Base-by-base conservation (phyloP, 2,329 filamentous ascomycete species). In the Arthrobotrys pseudoclavata region DNA sequence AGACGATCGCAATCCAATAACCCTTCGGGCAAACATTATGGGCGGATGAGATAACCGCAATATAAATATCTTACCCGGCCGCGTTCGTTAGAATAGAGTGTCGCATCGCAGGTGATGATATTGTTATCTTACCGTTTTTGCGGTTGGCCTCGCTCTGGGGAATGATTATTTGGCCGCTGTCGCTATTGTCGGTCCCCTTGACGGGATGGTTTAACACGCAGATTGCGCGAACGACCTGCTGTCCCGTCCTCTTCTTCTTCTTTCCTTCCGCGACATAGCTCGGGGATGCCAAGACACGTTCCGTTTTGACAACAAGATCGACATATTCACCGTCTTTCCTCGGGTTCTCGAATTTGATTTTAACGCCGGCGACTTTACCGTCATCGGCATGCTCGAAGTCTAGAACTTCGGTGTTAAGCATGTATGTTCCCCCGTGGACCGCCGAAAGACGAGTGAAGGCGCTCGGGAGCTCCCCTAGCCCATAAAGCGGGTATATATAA, bases 21-120 rank as follows among this genome's bases (percentile, higher is more conserved):
- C 95, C 95, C 89, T 97, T 97, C 82, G 96, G 96, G 87, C 95
- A 98, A 82, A 99, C 96, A 82, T 97, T 98, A 87, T 99, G 96
- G 42, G 94, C 93, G 45, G 93, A 93, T 0, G 94, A 97, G 76
- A 99, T 94, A 84, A 96, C 92, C 71, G 96, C 95, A 83, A 99
- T 91, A 88, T 99, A 99, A 83, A 99, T 94, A 83, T 98, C 93
- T 96, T 80, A 22, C 10, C 2, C 10, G 3, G 20, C 10, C 34
- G 10, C 10, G 4, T 4, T 26, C 22, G 22, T 81, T 74, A 81
- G 80, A 4, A 47, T 64, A 31, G 76, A 47, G 40, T 45, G 15
- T 18, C 40, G 10, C 5, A 40, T 29, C 7, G 15, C 4, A 72
- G 9, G 12, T 10, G 42, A 3, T 6, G 20, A 24, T 9, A 15